Evolutionary conservation across 139 green algal genomes (phyloP).

Genomic region (Haematococcus lacustris): DNA sequence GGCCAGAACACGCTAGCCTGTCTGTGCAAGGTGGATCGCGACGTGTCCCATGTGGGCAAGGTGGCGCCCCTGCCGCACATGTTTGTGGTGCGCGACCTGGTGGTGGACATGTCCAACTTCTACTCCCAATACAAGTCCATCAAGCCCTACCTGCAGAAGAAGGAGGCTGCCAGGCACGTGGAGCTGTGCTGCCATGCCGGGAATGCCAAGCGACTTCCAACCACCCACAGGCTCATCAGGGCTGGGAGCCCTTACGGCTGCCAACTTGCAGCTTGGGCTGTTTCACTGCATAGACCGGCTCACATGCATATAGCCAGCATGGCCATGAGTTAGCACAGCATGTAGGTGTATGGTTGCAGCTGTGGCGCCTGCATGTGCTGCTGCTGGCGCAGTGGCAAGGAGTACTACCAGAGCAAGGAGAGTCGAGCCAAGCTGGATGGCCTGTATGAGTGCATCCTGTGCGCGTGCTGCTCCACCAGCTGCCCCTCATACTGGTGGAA

Average conservation of each 20-base stretch:
- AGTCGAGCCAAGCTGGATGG: constrained; percentile 91
- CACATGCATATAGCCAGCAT: too few relatives aligned
- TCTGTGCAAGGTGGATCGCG: constrained; percentile 72
- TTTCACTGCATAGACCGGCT: too few relatives aligned
- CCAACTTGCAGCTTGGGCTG: too few relatives aligned
- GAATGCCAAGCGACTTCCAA: too few relatives aligned
- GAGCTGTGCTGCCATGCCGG: background rate
- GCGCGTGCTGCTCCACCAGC: constrained; percentile 94
- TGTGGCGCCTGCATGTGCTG: too few relatives aligned
- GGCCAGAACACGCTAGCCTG: constrained; percentile 94
- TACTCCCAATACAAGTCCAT: constrained; percentile 99
- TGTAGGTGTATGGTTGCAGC: too few relatives aligned
- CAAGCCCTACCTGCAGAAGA: constrained; percentile 91
- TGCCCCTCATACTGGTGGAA: constrained; percentile 99
- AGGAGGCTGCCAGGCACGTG: constrained; percentile 29
- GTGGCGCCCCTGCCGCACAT: constrained; percentile 98
- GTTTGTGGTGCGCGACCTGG: constrained; percentile 96
- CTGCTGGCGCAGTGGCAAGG: constrained; percentile 60
- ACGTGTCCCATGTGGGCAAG: constrained; percentile 41
- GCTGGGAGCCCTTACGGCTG: too few relatives aligned
- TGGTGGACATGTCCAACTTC: constrained; percentile 99
- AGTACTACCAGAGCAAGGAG: constrained; percentile 87
- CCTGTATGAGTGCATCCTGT: constrained; percentile 99
- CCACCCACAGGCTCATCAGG: too few relatives aligned
- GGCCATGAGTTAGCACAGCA: too few relatives aligned